Conservation (phyloP, 345 rosid species). For the Cardamine chenopodiifolia region DNA sequence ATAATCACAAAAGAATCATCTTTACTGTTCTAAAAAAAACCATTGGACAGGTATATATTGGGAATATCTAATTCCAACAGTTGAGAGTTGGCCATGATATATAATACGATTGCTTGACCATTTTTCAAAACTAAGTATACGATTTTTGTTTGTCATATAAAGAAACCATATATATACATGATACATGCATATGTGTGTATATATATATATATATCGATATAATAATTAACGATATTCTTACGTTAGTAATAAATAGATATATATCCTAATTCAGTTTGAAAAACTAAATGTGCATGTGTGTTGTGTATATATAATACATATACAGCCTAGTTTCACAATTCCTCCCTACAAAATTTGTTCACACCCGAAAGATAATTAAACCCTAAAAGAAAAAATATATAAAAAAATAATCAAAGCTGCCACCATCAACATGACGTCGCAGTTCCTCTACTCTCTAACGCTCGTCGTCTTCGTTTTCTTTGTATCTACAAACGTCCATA, state of each 20-base stretch:
- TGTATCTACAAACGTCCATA: not conserved
- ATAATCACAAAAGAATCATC: not conserved
- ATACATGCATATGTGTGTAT: too few relatives aligned
- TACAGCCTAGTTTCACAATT: slow-evolving; percentile 21
- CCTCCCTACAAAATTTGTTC: not conserved
- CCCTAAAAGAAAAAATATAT: not conserved
- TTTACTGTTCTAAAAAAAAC: not conserved
- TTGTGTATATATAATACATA: slow-evolving; percentile 16
- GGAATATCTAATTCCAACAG: not conserved
- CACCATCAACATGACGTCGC: slow-evolving; percentile 28
- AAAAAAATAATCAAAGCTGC: not conserved
- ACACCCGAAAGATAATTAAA: not conserved
- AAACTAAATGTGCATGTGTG: not conserved
- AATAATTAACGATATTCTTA: not conserved
- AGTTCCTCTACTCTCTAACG: slow-evolving; percentile 26
- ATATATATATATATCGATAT: not conserved
- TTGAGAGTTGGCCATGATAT: slow-evolving; percentile 26
- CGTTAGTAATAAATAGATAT: slow-evolving; percentile 3
- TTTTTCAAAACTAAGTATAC: not conserved
- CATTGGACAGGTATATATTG: not conserved
- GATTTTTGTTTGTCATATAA: not conserved
- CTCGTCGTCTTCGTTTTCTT: slow-evolving; percentile 30
- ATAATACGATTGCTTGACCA: slow-evolving; percentile 9
- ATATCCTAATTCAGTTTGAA: not conserved
- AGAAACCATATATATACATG: not conserved